Evolutionary conservation across 2,329 filamentous ascomycete species (phyloP), one percentile per base, ranked within the genome.

Genomic region (Cryphonectria parasitica): DNA sequence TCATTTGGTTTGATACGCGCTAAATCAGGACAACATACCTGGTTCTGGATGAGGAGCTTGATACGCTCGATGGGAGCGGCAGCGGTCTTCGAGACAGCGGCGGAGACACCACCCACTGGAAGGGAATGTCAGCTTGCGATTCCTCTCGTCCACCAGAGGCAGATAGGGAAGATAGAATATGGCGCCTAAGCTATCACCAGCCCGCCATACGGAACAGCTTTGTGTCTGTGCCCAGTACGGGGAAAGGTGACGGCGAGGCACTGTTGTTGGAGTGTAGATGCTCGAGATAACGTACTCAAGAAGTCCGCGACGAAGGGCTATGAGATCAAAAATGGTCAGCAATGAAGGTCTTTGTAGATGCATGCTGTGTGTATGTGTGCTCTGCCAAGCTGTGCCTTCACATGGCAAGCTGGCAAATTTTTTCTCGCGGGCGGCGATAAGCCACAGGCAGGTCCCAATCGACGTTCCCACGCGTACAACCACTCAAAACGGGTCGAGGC

Each of bases 31-130:
- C 67, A 66, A 88, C 94, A 78, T 90, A 97, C 95, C 92, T 99
- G 96, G 90, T 99, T 99, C 91, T 99, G 96, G 89, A 99, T 97
- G 83, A 99, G 93, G 83, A 99, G 96, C 95, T 99, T 99, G 88
- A 99, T 92, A 94, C 96, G 96, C 95, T 99, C 96, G 81, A 99
- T 99, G 87, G 96, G 96, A 87, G 96, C 96, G 83, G 96, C 96
- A 82, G 96, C 96, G 79, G 96, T 99, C 94, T 99, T 99, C 84
- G 96, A 99, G 92, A 99, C 95, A 86, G 96, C 96, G 86, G 96
- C 96, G 83, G 96, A 98, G 79, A 99, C 92, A 98, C 96, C 96
- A 92, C 96, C 96, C 96, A 99, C 94, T 97, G 79, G 82, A 79
- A 76, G 80, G 77, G 78, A 76, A 13, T 64, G 73, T 75, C 64